Conservation (phyloP, 148 eudicot species). For the Cornus kousa region DNA sequence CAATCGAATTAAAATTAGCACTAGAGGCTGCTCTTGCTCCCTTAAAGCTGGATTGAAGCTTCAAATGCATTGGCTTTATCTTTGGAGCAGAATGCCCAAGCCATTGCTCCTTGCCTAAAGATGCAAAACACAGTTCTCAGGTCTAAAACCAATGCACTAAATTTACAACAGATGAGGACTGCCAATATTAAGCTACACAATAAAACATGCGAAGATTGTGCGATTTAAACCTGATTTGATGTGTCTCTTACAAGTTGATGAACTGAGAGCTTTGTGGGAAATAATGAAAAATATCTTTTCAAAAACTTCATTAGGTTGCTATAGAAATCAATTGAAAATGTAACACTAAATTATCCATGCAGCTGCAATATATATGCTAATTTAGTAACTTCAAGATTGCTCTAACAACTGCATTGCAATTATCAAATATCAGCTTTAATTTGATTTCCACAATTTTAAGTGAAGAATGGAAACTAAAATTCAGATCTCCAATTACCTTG, state of each 20-base stretch:
- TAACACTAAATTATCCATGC: neutral
- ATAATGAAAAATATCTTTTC: neutral
- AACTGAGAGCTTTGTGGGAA: too few relatives aligned
- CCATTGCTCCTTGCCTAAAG: constrained; percentile 27
- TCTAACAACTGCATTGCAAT: neutral
- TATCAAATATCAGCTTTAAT: neutral
- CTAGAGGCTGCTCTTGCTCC: constrained; percentile 31
- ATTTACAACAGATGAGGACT: neutral
- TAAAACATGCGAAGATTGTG: neutral
- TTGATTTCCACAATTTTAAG: neutral
- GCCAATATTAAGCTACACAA: neutral
- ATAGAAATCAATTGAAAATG: neutral
- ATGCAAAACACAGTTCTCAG: neutral
- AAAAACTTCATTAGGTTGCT: neutral
- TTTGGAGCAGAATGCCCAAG: constrained; percentile 15
- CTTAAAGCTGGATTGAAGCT: constrained; percentile 31
- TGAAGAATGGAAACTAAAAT: neutral
- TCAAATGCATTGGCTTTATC: constrained; percentile 29
- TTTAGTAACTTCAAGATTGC: neutral
- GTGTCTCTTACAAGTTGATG: neutral
- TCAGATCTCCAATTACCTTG: neutral
- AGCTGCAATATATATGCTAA: too few relatives aligned
- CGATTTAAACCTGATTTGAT: neutral
- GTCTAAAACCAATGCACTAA: neutral
- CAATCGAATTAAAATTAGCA: constrained; percentile 33